These are phyloP conservation scores for Thamnidium elegans DNA, from an alignment of 192 early-diverging fungal species.

Conservation along the genomic window DNA sequence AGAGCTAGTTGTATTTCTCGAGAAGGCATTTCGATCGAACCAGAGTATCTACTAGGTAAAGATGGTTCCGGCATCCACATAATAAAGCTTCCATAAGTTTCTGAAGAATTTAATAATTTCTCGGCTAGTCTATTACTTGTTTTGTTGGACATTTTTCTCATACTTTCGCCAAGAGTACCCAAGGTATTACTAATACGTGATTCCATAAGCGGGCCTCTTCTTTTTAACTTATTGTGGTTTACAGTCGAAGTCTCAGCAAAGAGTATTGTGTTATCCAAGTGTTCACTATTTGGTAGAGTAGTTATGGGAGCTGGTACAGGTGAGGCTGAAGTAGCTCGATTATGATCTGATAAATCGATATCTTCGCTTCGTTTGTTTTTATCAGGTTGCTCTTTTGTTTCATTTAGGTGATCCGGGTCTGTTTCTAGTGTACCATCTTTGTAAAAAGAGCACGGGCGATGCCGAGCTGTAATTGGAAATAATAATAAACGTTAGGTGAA, in stretches of 20 bases:
- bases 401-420: neutral
- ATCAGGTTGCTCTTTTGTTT: neutral
- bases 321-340: neutral
- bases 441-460: constrained; percentile 29
- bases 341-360: neutral
- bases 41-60: constrained; percentile 24
- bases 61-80: constrained; percentile 22
- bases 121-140: neutral
- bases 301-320: constrained; percentile 1
- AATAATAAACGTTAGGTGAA: neutral
- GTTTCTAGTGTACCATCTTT: constrained; percentile 20
- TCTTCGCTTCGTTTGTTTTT: neutral
- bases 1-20: constrained; percentile 27
- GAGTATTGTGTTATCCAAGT: neutral
- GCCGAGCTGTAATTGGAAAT: constrained; percentile 22
- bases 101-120: constrained; percentile 1
- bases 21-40: constrained; percentile 30
- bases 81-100: constrained; percentile 7
- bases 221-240: constrained; percentile 10
- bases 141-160: constrained; percentile 7
- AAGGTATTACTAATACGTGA: constrained; percentile 11
- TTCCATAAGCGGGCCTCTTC: constrained; percentile 5
- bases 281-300: neutral
- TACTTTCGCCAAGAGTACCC: constrained; percentile 5
- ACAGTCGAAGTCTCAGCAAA: neutral